These are phyloP conservation scores for Pleomassaria siparia DNA, from an alignment of 2,329 filamentous ascomycete species.

Conservation along the genomic window DNA sequence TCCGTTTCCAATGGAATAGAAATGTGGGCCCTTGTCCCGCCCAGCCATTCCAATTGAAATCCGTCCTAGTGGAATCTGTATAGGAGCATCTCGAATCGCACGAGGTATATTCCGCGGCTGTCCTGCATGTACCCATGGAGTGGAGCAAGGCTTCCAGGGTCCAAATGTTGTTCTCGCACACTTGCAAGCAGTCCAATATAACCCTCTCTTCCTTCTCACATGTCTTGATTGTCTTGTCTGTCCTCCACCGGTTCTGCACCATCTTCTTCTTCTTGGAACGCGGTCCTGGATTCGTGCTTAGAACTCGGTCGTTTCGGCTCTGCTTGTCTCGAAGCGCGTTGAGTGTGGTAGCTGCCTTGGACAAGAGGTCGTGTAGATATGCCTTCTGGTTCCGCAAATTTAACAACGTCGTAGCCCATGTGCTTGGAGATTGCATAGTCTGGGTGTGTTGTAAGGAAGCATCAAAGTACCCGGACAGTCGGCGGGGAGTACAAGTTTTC, in stretches of 20 bases:
- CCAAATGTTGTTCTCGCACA: slow-evolving; percentile 35
- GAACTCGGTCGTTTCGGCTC: slow-evolving; percentile 22
- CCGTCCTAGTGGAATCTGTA: slow-evolving; percentile 20
- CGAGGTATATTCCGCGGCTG: slow-evolving; percentile 14
- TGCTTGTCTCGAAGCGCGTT: slow-evolving; percentile 36
- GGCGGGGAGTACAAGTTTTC: slow-evolving; percentile 6
- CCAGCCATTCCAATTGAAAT: slow-evolving; percentile 36
- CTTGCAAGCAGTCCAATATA: slow-evolving; percentile 33
- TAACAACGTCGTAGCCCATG: slow-evolving; percentile 16
- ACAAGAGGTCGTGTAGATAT: slow-evolving; percentile 30
- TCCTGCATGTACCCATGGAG: slow-evolving; percentile 10
- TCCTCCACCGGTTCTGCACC: slow-evolving; percentile 27
- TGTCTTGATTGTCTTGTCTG: slow-evolving; percentile 34
- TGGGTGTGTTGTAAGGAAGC: slow-evolving; percentile 11
- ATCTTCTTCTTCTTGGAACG: slow-evolving; percentile 35
- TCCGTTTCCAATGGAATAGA: slow-evolving; percentile 15
- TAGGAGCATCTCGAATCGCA: slow-evolving; percentile 17
- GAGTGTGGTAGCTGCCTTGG: slow-evolving; percentile 35
- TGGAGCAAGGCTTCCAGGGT: slow-evolving; percentile 22
- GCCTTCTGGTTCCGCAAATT: slow-evolving; percentile 23
- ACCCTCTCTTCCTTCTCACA: slow-evolving; percentile 33
- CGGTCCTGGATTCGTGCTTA: slow-evolving; percentile 16
- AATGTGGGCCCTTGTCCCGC: slow-evolving; percentile 23
- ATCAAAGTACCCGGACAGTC: slow-evolving; percentile 13
- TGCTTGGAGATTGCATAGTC: slow-evolving; percentile 5